Percentiles rank a stretch among this genome's conserved stretches.
These are phyloP conservation scores for Nitzschia inconspicua DNA, from an alignment of 108 stramenopile species.

Conservation along the genomic window DNA sequence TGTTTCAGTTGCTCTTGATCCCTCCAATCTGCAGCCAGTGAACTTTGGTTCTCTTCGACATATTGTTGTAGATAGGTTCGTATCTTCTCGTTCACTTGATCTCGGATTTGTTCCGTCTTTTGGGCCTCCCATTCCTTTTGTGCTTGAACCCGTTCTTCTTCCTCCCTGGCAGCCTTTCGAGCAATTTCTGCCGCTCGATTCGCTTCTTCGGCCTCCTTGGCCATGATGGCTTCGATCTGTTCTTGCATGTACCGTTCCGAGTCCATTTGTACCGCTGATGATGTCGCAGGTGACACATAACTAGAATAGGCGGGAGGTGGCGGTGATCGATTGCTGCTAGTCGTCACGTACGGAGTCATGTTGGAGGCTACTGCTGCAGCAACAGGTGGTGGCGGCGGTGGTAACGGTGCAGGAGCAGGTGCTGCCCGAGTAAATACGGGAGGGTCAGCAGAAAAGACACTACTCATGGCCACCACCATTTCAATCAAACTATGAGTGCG, in stretches of 20 bases:
- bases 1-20: slow-evolving; percentile 46
- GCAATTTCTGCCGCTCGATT: slow-evolving; percentile 45
- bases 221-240: slow-evolving; percentile 33
- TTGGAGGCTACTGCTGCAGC: no score
- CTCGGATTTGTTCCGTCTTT: slow-evolving; percentile 32
- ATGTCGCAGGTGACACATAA: neutral
- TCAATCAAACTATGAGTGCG: slow-evolving; percentile 69
- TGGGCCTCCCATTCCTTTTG: slow-evolving; percentile 41
- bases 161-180: slow-evolving; percentile 31
- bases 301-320: slow-evolving; percentile 20
- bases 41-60: slow-evolving; percentile 26
- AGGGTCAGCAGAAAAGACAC: slow-evolving; percentile 90
- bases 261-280: no score
- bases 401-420: slow-evolving; percentile 25
- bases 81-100: slow-evolving; percentile 43
- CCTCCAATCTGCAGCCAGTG: slow-evolving; percentile 41
- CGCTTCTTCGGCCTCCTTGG: slow-evolving; percentile 49
- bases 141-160: slow-evolving; percentile 27
- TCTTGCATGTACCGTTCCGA: slow-evolving; percentile 31
- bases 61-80: slow-evolving; percentile 28
- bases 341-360: neutral
- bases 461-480: slow-evolving; percentile 77
- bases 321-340: no score
- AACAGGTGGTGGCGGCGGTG: slow-evolving; percentile 17
- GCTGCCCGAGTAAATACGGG: slow-evolving; percentile 82